phyloP scores from a whole-genome alignment of 192 early-diverging fungal species.

The Podila minutissima region DNA sequence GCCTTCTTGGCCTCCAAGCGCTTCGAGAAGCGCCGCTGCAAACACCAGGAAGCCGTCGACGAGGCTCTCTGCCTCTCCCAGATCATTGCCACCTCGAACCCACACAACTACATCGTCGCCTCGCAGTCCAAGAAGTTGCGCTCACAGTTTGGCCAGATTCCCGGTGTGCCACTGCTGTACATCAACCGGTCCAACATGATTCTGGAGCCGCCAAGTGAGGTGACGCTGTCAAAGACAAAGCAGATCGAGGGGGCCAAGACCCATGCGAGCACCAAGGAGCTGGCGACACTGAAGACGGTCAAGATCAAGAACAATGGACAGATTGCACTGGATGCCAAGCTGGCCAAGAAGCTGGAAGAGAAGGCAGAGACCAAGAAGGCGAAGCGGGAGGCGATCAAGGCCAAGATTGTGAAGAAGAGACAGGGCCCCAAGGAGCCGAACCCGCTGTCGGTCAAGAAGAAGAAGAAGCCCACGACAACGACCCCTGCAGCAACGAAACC shows the following conservation, averaged over 20 bases:
- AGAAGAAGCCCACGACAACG: slow-evolving; percentile 53
- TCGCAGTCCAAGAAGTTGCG: slow-evolving; percentile 80
- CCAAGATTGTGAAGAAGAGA: slow-evolving; percentile 59
- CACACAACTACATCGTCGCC: slow-evolving; percentile 88
- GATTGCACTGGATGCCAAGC: slow-evolving; percentile 27
- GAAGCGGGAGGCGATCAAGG: slow-evolving; percentile 39
- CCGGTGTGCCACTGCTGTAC: slow-evolving; percentile 90
- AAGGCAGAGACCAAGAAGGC: slow-evolving; percentile 44
- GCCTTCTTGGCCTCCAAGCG: slow-evolving; percentile 68
- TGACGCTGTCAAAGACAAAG: slow-evolving; percentile 56
- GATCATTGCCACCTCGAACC: slow-evolving; percentile 79
- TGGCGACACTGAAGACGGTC: slow-evolving; percentile 58
- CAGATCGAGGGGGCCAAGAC: slow-evolving; percentile 55
- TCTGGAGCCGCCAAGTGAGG: slow-evolving; percentile 78
- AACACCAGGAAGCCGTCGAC: slow-evolving; percentile 71
- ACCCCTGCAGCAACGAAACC: slow-evolving; percentile 35
- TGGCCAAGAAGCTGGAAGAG: slow-evolving; percentile 57
- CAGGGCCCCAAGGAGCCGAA: slow-evolving; percentile 87
- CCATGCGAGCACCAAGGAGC: slow-evolving; percentile 54
- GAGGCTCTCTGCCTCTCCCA: slow-evolving; percentile 77
- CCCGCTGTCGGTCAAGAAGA: slow-evolving; percentile 91
- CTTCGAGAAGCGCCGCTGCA: slow-evolving; percentile 86
- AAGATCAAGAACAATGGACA: slow-evolving; percentile 56
- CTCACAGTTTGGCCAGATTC: slow-evolving; percentile 66
- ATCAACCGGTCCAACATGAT: slow-evolving; percentile 81